Base-by-base conservation (phyloP, 75 land plant species). In the Ceratopteris richardii region DNA sequence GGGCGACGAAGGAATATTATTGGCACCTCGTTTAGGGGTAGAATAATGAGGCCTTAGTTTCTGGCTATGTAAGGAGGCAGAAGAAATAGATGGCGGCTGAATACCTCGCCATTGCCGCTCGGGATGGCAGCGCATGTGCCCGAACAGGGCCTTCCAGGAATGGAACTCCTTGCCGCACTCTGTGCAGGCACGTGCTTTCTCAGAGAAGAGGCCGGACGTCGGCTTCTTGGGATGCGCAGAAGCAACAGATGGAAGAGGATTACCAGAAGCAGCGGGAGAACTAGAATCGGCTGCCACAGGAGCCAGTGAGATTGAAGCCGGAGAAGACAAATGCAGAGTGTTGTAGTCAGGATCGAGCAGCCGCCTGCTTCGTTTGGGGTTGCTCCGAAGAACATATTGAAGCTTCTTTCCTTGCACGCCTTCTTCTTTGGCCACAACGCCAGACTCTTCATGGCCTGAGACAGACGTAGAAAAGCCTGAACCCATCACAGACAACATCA, bases 41-140 rank as follows among this genome's bases (percentile, higher is more conserved):
- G n/a, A n/a, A n/a, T n/a, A n/a, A n/a, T n/a, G n/a, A n/a, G n/a
- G n/a, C n/a, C n/a, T n/a, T n/a, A n/a, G n/a, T n/a, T n/a, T n/a
- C n/a, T n/a, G n/a, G n/a, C n/a, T n/a, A n/a, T n/a, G n/a, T n/a
- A n/a, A n/a, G n/a, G n/a, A 57, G 5, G 20, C 28, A 3, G 36
- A 29, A n/a, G 58, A 28, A 9, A 23, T 9, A 16, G 57, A 0
- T 1, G 72, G 83, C 12, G 79, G 83, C 1, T 56, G 64, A 16
- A 72, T 65, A 0, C 76, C 80, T 22, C 76, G 56, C 65, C 64
- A 69, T 7, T 22, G 24, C 20, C 77, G 58, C 17, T 69, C 69
- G 0, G 85, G 68, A 33, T 78, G 86, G 66, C 82, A 78, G 44
- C 60, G 57, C 79, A 82, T 78, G 57, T 78, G 86, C 19, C 81